These are phyloP conservation scores for Colletotrichum sansevieriae DNA, from an alignment of 2,329 filamentous ascomycete species.

Conservation along the genomic window DNA sequence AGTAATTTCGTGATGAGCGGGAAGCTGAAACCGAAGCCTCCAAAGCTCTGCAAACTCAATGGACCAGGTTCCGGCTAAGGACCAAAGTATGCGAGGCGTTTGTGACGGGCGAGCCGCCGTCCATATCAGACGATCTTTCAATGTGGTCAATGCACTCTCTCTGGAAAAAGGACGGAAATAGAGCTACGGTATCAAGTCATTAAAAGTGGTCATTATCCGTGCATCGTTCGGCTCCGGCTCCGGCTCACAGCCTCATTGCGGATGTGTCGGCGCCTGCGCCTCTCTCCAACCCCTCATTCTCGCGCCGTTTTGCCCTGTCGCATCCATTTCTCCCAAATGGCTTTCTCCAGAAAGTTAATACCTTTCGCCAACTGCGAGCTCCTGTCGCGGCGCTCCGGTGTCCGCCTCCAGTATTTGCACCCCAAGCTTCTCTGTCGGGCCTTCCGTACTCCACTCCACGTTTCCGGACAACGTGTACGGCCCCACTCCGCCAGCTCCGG, in stretches of 20 bases:
- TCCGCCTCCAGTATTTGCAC: conserved; percentile 43
- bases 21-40: conserved; percentile 16
- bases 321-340: conserved; percentile 44
- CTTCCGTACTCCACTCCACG: conserved; percentile 20
- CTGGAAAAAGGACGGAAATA: not conserved
- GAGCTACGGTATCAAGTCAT: not conserved
- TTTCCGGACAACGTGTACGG: conserved; percentile 25
- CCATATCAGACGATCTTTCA: not conserved
- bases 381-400: conserved; percentile 43
- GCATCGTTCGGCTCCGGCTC: not conserved
- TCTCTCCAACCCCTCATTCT: conserved; percentile 37
- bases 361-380: conserved; percentile 46
- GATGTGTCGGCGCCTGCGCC: conserved; percentile 2
- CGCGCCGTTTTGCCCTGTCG: conserved; percentile 31
- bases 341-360: conserved; percentile 54
- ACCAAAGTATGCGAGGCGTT: not conserved
- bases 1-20: not conserved
- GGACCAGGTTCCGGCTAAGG: not conserved
- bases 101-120: not conserved
- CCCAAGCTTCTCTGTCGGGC: conserved; percentile 26
- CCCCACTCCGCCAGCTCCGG: conserved; percentile 44
- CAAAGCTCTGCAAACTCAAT: not conserved
- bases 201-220: conserved; percentile 26
- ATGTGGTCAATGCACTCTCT: not conserved
- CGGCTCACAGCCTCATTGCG: not conserved